Base-by-base conservation (phyloP, 257 asterid species). In the Forsythia viridissima region DNA sequence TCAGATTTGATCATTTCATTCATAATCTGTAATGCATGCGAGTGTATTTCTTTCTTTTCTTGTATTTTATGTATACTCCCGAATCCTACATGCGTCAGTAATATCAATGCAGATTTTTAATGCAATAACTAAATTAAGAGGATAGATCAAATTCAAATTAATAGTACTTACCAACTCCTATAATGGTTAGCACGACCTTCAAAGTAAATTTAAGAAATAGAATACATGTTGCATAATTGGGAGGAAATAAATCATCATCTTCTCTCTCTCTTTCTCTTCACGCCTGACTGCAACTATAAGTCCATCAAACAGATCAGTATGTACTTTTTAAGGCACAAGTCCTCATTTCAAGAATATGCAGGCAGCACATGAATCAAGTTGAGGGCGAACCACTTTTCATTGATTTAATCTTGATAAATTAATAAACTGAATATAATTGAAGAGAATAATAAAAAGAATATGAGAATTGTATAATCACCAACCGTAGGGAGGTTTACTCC, bases 21-120 rank as follows among this genome's bases (percentile, higher is more conserved):
- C 89, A 89, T 80, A 42, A 85, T 79, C 42, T 73, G 78, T 34
- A 13, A 13, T 11, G 91, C 86, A 74, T 84, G 71, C 6, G 6
- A 7, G 72, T 84, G 63, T 51, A 61, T 66, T 48, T 59, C 43
- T 81, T 85, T 87, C 80, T 73, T 82, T 52, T 76, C 81, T 70
- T 68, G 12, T 16, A 89, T 75, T 82, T 87, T 30, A 42, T 70
- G 79, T 6, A 82, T 85, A 81, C 79, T 83, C 66, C 37, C 0
- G 70, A 83, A 69, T 67, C 91, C 92, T 85, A 80, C 77, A 63
- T 76, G 57, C 51, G 18, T 21, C 39, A 73, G 42, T 20, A 30
- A 37, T 18, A 18, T 48, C n/a, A 13, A 48, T 11, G n/a, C n/a
- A 11, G 18, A 13, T 48, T 48, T 48, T 48, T 48, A 3, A 46